Evolutionary conservation across 345 rosid genomes (phyloP), one percentile per base, ranked within the genome.

Genomic region (Eutrema yunnanense): DNA sequence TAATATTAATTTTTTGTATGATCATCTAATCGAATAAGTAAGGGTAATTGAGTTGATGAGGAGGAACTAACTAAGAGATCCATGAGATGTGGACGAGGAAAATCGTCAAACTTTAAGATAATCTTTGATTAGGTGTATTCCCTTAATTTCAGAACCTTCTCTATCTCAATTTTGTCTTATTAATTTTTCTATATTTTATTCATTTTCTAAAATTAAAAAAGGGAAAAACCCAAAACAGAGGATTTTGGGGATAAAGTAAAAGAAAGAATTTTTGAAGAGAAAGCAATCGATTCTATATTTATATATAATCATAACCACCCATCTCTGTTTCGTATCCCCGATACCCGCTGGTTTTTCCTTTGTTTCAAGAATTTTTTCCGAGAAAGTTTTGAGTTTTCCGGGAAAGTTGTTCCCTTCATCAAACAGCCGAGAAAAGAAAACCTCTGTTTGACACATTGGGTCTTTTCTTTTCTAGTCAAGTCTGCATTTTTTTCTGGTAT

Each of bases 161-260:
- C 49, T 53, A 16, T 52, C 41, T 61, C 14, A 29, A 11, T 3
- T 32, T 36, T 55, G 53, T 54, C 34, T 44, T 44, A 22, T n/a
- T 47, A 5, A 37, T 42, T 7, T 8, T 33, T 12, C 44, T 57
- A 38, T 19, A 19, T 50, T 57, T 40, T 56, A 50, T 33, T 41
- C 7, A 14, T 69, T 61, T 69, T 55, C 60, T 62, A 44, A 53
- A 52, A 22, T 51, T 48, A 32, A 41, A 12, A 16, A 4, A 32
- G 4, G 10, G 0, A 43, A 58, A 63, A 76, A 54, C 53, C 79
- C 33, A 70, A 56, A 70, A 70, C 48, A 70, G 71, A 47, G 71
- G 71, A 63, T 62, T 38, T 76, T 69, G 71, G n/a, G n/a, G n/a
- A 75, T 55, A 44, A 53, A 55, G 74, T 63, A 63, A 69, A 76